Evolutionary conservation across 495 filamentous ascomycete species (phyloP).

Genomic region (Emericellopsis terricola): DNA sequence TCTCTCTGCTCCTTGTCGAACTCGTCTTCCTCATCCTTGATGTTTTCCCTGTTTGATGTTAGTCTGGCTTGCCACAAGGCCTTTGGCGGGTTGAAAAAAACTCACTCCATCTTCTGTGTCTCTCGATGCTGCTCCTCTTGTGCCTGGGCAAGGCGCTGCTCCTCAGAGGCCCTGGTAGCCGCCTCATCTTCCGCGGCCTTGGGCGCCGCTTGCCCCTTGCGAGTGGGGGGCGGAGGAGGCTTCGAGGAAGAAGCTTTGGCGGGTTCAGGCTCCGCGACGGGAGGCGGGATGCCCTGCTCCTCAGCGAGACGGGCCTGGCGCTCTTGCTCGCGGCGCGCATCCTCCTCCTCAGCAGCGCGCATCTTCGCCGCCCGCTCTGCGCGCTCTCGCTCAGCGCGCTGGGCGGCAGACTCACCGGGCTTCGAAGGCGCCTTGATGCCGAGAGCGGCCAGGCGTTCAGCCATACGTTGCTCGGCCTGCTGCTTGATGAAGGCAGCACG

Average conservation of each 20-base stretch:
- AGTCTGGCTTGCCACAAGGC: conserved; percentile 11
- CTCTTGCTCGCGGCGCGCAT: conserved; percentile 75
- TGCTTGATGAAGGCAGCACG: conserved; percentile 91
- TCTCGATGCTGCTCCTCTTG: conserved; percentile 63
- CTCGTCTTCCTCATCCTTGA: conserved; percentile 57
- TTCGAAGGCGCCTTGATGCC: conserved; percentile 68
- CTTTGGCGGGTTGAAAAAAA: conserved; percentile 8
- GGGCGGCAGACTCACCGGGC: conserved; percentile 55
- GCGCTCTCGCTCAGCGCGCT: conserved; percentile 75
- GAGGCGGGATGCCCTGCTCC: conserved; percentile 51
- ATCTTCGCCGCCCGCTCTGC: conserved; percentile 75
- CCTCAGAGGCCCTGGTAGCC: conserved; percentile 26
- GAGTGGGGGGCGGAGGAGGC: conserved; percentile 71
- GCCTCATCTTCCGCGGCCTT: conserved; percentile 32
- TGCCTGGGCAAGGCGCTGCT: conserved; percentile 42
- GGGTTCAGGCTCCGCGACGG: conserved; percentile 13
- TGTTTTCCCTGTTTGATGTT: conserved; percentile 45
- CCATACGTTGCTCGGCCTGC: conserved; percentile 92
- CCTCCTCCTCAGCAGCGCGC: conserved; percentile 84
- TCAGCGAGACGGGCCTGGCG: conserved; percentile 71
- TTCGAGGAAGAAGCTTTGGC: conserved; percentile 48
- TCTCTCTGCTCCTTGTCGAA: conserved; percentile 63
- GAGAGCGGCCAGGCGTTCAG: conserved; percentile 87
- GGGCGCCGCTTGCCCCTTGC: conserved; percentile 32
- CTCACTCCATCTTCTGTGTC: conserved; percentile 70